A percentile compares a stretch with the other conserved stretches of the same genome.
Evolutionary conservation across 192 early-diverging fungal genomes (phyloP).

Genomic region (Coemansia nantahalensis): DNA sequence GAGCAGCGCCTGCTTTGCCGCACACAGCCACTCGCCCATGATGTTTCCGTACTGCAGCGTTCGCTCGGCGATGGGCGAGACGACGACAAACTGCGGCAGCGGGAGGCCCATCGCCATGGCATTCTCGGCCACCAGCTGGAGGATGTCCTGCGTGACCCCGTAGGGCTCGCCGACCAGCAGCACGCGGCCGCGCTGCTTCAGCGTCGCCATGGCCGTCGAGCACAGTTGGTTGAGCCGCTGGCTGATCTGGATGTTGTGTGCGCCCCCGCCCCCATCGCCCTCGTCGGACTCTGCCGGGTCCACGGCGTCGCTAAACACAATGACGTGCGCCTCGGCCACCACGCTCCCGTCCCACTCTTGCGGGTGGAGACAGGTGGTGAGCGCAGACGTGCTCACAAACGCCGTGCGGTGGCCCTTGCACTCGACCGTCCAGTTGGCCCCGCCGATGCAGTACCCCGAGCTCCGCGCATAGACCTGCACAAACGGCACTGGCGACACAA

Average conservation of each 20-base stretch:
- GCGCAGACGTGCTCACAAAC: conserved; percentile 48
- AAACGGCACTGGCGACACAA: conserved; percentile 45
- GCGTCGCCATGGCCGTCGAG: conserved; percentile 42
- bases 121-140: conserved; percentile 60
- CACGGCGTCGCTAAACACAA: conserved; percentile 48
- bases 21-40: conserved; percentile 81
- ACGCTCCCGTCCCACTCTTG: conserved; percentile 49
- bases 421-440: conserved; percentile 72
- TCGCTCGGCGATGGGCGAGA: conserved; percentile 73
- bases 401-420: conserved; percentile 54
- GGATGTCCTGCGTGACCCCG: conserved; percentile 73
- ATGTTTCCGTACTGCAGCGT: conserved; percentile 80
- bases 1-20: conserved; percentile 60
- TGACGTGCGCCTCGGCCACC: conserved; percentile 33
- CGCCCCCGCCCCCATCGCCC: conserved; percentile 3
- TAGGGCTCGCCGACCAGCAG: conserved; percentile 65
- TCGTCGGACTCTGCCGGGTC: conserved; percentile 23
- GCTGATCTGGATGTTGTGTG: conserved; percentile 20
- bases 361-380: conserved; percentile 43
- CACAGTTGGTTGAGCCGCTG: conserved; percentile 40
- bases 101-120: conserved; percentile 57
- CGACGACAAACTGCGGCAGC: conserved; percentile 65
- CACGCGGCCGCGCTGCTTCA: conserved; percentile 63
- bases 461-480: conserved; percentile 63
- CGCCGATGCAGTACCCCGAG: conserved; percentile 71